Percentiles rank a stretch among this genome's conserved stretches.
phyloP scores from a whole-genome alignment of 805 yeast genomes.

The Priceomyces melissophilus region DNA sequence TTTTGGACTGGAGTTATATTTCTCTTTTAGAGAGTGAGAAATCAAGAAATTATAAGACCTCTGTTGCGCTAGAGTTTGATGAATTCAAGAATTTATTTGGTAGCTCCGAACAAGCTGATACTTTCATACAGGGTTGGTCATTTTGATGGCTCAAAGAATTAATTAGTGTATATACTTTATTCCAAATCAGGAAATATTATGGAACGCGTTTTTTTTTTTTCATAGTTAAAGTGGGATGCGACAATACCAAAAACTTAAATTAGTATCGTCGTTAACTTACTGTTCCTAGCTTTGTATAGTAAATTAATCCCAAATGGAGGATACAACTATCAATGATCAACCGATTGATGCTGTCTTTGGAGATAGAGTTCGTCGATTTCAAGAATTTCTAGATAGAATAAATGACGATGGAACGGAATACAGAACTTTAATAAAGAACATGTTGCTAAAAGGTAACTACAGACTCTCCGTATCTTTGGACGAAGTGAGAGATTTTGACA shows the following conservation, averaged over 20 bases:
- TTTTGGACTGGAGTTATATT: constrained; percentile 84
- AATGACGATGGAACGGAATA: constrained; percentile 56
- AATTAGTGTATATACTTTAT: constrained; percentile 1
- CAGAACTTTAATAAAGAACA: constrained; percentile 63
- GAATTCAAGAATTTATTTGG: constrained; percentile 39
- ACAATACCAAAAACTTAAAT: not conserved
- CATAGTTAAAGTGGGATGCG: not conserved
- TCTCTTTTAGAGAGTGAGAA: constrained; percentile 62
- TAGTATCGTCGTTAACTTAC: no score
- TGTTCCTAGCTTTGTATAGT: not conserved
- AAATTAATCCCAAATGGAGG: constrained; percentile 6
- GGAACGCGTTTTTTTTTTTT: constrained; percentile 5
- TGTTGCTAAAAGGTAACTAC: constrained; percentile 64
- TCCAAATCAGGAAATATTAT: constrained; percentile 3
- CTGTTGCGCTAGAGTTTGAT: constrained; percentile 78
- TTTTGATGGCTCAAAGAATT: constrained; percentile 9
- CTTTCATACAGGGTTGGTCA: constrained; percentile 29
- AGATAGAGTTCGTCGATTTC: constrained; percentile 84
- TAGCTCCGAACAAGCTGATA: constrained; percentile 11
- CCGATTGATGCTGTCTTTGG: constrained; percentile 53
- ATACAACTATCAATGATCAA: constrained; percentile 19
- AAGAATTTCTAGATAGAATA: constrained; percentile 70
- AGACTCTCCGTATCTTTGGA: constrained; percentile 78
- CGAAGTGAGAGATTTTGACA: constrained; percentile 82
- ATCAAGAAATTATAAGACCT: constrained; percentile 61